Base-by-base conservation (phyloP, 495 filamentous ascomycete genomes). In the Aspergillus sparsus region DNA sequence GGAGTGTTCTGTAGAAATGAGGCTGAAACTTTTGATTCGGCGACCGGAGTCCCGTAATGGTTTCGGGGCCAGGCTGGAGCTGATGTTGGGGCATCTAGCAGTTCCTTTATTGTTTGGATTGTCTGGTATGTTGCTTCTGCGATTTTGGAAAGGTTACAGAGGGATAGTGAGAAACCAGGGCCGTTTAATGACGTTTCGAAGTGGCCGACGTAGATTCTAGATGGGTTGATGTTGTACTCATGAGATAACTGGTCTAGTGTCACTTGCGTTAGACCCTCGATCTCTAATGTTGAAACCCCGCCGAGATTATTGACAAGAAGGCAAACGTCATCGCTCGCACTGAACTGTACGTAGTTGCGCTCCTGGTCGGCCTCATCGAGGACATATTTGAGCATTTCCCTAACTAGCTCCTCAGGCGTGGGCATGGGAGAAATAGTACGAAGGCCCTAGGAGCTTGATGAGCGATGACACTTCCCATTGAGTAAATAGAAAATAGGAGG, bases 141-240 rank as follows among this genome's bases (percentile, higher is more conserved):
- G 31, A 52, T 52, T 11, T 27, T 7, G 7, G 49, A 37, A 10
- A 52, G 49, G 49, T 52, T 52, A 27, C 49, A 52, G 49, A 52
- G 49, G 5, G 49, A 52, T 12, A 52, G 31, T 9, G 49, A 52
- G 49, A 52, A 52, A 8, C 49, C 49, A 5, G 49, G 32, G 5
- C 49, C 49, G 49, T 52, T 52, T 9, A 52, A 18, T 7, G 49
- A 52, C 35, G 49, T 52, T 13, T 52, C 49, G 13, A 52, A 52
- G 10, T 7, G 27, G 6, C 49, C 49, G 32, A 52, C 49, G 32
- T 52, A 52, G 21, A 36, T 52, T 5, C 49, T 27, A 11, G 49
- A 52, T 15, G 49, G 49, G 8, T 36, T 37, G 7, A 52, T 37
- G 21, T 52, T 36, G 31, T 52, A 36, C 1, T 7, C 31, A 1